Conservation (phyloP, 139 green algal species). For the Tetraselmis striata region DNA sequence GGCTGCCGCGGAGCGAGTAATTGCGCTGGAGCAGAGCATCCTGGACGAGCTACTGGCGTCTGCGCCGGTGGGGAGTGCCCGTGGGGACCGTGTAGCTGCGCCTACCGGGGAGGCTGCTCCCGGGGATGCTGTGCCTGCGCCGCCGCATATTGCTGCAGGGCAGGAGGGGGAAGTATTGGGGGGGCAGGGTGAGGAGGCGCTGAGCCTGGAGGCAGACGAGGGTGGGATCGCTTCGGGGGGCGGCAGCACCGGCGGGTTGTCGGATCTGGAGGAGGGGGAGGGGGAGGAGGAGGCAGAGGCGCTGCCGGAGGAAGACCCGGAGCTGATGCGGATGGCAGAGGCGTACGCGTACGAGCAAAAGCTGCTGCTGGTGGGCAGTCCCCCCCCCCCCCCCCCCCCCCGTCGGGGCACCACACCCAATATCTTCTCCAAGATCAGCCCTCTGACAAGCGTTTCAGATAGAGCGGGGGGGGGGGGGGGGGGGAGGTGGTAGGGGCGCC, state of each 20-base stretch:
- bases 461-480: too few relatives aligned
- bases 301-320: not conserved
- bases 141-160: too few relatives aligned
- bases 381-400: too few relatives aligned
- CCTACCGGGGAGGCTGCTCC: too few relatives aligned
- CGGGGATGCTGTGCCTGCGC: too few relatives aligned
- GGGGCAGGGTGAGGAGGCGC: not conserved
- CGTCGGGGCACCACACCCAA: too few relatives aligned
- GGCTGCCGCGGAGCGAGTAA: not conserved
- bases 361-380: not conserved
- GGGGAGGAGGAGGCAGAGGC: not conserved
- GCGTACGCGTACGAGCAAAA: not conserved
- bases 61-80: too few relatives aligned
- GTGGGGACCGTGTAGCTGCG: too few relatives aligned
- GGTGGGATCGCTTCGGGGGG: not conserved
- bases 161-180: not conserved
- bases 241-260: not conserved
- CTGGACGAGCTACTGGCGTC: not conserved
- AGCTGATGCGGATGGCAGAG: not conserved
- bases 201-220: not conserved
- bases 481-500: too few relatives aligned
- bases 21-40: not conserved
- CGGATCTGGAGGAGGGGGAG: not conserved
- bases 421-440: too few relatives aligned
- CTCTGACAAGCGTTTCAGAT: too few relatives aligned